Percentiles rank a stretch among this genome's conserved stretches.
Conservation (phyloP, 1,284 basidiomycete genomes). For the Sanghuangporus weigelae region DNA sequence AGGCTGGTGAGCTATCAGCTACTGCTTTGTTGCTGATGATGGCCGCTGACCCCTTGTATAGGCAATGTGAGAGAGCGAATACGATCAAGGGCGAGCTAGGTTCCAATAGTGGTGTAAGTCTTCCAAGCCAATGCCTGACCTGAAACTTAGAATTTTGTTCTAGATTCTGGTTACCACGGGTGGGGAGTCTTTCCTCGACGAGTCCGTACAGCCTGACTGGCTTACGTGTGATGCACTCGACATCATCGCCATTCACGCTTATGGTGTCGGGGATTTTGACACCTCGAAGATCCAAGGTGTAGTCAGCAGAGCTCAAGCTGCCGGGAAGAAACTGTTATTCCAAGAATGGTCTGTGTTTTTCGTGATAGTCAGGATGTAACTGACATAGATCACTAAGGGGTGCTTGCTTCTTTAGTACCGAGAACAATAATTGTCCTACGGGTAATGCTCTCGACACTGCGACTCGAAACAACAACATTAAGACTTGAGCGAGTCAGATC, state of each 20-base stretch:
- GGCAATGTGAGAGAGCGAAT: conserved; percentile 35
- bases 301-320: conserved; percentile 27
- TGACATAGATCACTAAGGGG: conserved; percentile 23
- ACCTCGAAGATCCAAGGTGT: conserved; percentile 28
- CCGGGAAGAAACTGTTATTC: conserved; percentile 31
- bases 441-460: conserved; percentile 22
- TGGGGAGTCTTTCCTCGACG: conserved; percentile 32
- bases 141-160: not conserved
- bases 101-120: conserved; percentile 26
- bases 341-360: conserved; percentile 31
- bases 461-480: conserved; percentile 29
- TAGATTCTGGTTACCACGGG: conserved; percentile 34
- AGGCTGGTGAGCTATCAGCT: not conserved
- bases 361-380: not conserved
- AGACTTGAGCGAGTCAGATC: conserved; percentile 30
- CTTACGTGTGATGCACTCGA: conserved; percentile 31
- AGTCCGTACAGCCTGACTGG: conserved; percentile 32
- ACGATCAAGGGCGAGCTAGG: conserved; percentile 31
- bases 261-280: conserved; percentile 29
- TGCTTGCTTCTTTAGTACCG: conserved; percentile 30
- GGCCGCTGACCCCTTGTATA: conserved; percentile 1
- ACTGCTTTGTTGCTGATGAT: not conserved
- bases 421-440: conserved; percentile 28
- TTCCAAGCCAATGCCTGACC: too few relatives aligned
- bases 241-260: conserved; percentile 36